Evolutionary conservation across 176 grass and related monocot species (phyloP), one percentile per base, ranked within the genome.

Genomic region (Musa troglodytarum): DNA sequence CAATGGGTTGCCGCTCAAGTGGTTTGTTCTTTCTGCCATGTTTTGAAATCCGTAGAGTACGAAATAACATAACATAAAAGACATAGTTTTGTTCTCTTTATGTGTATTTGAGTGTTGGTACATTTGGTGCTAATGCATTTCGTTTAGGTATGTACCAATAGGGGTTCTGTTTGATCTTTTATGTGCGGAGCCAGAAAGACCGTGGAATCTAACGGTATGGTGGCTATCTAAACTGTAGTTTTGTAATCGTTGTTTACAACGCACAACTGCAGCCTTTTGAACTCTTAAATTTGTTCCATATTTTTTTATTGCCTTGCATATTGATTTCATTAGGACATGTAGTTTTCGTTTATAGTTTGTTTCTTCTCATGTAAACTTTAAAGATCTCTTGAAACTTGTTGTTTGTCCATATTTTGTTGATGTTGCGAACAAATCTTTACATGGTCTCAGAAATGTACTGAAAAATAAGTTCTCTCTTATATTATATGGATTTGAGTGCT

Each of bases 141-240:
- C 2, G 24, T 49, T 76, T 92, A 99, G 95, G 95, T 89, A 93
- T 78, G 76, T 99, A 78, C 95, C 95, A n/a, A 89, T 86, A 78
- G 95, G 95, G 73, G 95, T 94, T 88, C 86, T 99, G 68, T 94
- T 94, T 54, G 95, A 99, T 71, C 84, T 99, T 87, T 69, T 99
- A 77, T 99, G 88, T 14, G 91, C 88, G 19, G 96, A 99, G 55
- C 91, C 91, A 65, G 91, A 99, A 92, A 85, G 96, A 53, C 96
- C 96, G 51, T 99, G 95, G 95, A 99, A 99, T 78, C 73, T 99
- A 81, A 94, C 82, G 58, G 95, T 99, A 87, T 86, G 88, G n/a
- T 53, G 11, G 22, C 8, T 19, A 15, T n/a, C 24, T 23, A 6
- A 20, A 21, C 12, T 58, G 1, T 77, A 6, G 20, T 68, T 11